Evolutionary conservation across 2,329 filamentous ascomycete species (phyloP).

Genomic region (Dactylellina drechsleri): DNA sequence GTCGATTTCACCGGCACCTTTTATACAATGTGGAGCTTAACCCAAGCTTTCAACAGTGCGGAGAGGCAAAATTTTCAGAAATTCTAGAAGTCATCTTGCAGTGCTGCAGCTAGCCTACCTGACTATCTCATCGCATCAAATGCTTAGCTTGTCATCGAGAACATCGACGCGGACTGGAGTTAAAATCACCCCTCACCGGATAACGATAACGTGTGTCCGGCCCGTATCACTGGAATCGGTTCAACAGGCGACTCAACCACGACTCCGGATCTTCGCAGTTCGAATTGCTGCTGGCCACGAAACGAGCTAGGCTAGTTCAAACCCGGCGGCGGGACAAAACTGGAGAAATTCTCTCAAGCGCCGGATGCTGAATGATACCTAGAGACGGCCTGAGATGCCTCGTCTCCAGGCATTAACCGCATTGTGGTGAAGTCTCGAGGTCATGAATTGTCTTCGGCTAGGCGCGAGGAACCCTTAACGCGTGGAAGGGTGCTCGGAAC

Average conservation of each 20-base stretch:
- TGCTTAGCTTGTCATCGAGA: background rate
- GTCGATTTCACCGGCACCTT: background rate
- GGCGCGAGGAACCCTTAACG: slow-evolving; percentile 4
- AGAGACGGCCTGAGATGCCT: slow-evolving; percentile 20
- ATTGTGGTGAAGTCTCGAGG: slow-evolving; percentile 8
- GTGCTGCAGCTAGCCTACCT: background rate
- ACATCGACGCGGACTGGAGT: slow-evolving; percentile 3
- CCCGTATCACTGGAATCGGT: slow-evolving; percentile 12
- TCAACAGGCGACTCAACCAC: slow-evolving; percentile 3
- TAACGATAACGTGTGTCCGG: slow-evolving; percentile 22
- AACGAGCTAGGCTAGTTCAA: slow-evolving; percentile 21
- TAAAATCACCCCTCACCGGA: slow-evolving; percentile 17
- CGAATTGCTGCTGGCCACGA: slow-evolving; percentile 14
- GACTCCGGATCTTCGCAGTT: slow-evolving; percentile 33
- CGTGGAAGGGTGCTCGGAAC: slow-evolving; percentile 11
- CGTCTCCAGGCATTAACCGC: slow-evolving; percentile 41
- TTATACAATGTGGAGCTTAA: slow-evolving; percentile 3
- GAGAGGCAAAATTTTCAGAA: slow-evolving; percentile 12
- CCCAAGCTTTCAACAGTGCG: background rate
- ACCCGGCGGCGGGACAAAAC: slow-evolving; percentile 14
- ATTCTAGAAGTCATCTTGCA: slow-evolving; percentile 2
- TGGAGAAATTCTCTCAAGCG: slow-evolving; percentile 28
- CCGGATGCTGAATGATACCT: slow-evolving; percentile 1
- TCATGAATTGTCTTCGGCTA: slow-evolving; percentile 4
- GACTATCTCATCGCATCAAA: slow-evolving; percentile 27